Percentiles rank a stretch among this genome's conserved stretches.
Evolutionary conservation across 2,329 filamentous ascomycete genomes (phyloP).

Genomic region (Seiridium unicorne): DNA sequence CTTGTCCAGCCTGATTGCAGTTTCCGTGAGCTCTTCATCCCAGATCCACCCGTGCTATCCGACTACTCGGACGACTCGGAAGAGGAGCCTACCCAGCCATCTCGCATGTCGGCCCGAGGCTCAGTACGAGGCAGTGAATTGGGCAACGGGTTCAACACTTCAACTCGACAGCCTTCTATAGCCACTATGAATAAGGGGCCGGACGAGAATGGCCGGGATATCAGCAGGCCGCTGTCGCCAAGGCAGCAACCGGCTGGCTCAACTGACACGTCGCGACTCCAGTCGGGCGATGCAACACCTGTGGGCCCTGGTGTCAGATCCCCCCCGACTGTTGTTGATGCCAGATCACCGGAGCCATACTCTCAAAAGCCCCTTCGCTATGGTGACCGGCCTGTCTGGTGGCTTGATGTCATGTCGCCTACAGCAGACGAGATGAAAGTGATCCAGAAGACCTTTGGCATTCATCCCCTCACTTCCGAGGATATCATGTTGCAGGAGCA

Average conservation of each 20-base stretch:
- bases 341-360: constrained; percentile 23
- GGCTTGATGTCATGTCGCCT: constrained; percentile 88
- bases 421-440: constrained; percentile 96
- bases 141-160: constrained; percentile 35
- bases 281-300: constrained; percentile 10
- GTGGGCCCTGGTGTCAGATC: constrained; percentile 10
- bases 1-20: constrained; percentile 80
- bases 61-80: constrained; percentile 69
- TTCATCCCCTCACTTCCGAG: constrained; percentile 91
- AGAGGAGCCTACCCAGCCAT: constrained; percentile 33
- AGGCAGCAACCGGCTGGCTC: constrained; percentile 14
- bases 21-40: constrained; percentile 87
- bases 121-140: constrained; percentile 30
- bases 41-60: constrained; percentile 73
- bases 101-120: constrained; percentile 20
- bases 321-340: constrained; percentile 15
- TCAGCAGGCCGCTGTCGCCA: constrained; percentile 27
- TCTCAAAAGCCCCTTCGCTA: constrained; percentile 41
- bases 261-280: constrained; percentile 13
- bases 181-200: constrained; percentile 19
- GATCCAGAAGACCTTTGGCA: constrained; percentile 87
- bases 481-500: constrained; percentile 98
- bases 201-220: constrained; percentile 22
- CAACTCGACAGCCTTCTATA: constrained; percentile 46
- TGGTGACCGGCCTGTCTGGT: constrained; percentile 90